Base-by-base conservation (phyloP, 352 stramenopile species). In the Pythium dissotocum region DNA sequence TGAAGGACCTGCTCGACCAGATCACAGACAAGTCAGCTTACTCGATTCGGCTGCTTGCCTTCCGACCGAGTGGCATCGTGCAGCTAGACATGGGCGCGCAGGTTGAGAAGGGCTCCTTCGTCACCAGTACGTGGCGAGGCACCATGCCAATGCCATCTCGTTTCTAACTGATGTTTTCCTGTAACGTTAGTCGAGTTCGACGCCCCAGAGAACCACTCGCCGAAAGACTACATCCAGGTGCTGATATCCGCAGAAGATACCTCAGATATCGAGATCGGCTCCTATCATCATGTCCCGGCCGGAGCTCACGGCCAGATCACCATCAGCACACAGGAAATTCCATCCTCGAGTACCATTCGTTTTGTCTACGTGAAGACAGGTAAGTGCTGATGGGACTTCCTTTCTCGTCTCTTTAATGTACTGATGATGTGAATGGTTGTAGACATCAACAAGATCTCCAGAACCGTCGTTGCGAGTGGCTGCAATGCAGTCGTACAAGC, bases 211-310 rank as follows among this genome's bases (percentile, higher is more conserved):
- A 90, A 77, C 14, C 88, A 96, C 77, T 96, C 86, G 6, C 61
- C 77, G 26, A 94, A 92, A 62, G 88, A 96, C 64, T 96, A 96
- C 67, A 90, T 96, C 49, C 88, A 96, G 58, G 76, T 96, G 40
- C 70, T 95, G 6, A 87, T 90, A 38, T 93, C 85, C 2, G 69
- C 88, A 46, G 82, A 92, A 76, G 77, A 87, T 44, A 90, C 85
- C 21, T 61, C 74, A 2, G 85, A 93, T 52, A 80, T 95, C 33
- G 73, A 93, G 61, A 93, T 76, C n/a, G 84, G 85, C 0, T 88
- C 85, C 14, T 90, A 91, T 64, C 85, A 95, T 56, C 85, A 87
- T 40, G 85, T 95, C 0, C 87, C 85, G 4, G 58, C 69, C 1
- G 85, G 84, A 12, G 73, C 74, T 13, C 82, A 88, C 32, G 84